These are phyloP conservation scores for Mucor sp. DNA, from an alignment of 371 early-diverging fungal species.

Conservation along the genomic window DNA sequence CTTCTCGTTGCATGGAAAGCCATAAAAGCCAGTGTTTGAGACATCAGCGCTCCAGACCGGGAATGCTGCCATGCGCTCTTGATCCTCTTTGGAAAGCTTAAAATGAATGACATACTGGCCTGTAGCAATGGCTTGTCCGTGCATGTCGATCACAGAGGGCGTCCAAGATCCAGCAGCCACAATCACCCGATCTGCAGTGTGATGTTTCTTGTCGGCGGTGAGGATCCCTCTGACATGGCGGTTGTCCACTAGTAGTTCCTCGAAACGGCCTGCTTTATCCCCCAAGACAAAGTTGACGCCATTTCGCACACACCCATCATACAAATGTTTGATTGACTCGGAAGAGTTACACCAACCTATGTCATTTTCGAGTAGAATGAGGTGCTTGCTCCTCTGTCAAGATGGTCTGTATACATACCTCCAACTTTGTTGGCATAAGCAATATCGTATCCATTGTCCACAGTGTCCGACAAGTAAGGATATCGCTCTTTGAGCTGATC, in stretches of 20 bases:
- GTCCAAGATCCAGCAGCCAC: conserved; percentile 63
- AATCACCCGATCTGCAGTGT: conserved; percentile 39
- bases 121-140: conserved; percentile 35
- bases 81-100: conserved; percentile 13
- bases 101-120: conserved; percentile 58
- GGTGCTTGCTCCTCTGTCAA: not conserved
- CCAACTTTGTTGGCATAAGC: conserved; percentile 37
- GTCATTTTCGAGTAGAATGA: not conserved
- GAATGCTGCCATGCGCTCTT: not conserved
- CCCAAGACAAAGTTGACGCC: conserved; percentile 46
- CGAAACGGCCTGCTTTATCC: conserved; percentile 29
- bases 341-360: conserved; percentile 43
- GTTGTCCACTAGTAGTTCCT: conserved; percentile 5
- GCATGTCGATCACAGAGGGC: conserved; percentile 42
- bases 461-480: conserved; percentile 33
- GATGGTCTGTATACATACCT: conserved; percentile 22
- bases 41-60: conserved; percentile 56
- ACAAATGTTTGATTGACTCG: conserved; percentile 33
- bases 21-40: conserved; percentile 45
- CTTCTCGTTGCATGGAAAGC: conserved; percentile 44
- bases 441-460: conserved; percentile 30
- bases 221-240: conserved; percentile 36
- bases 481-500: conserved; percentile 27
- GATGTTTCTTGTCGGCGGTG: conserved; percentile 39
- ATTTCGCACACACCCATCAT: conserved; percentile 30